Percentiles rank a stretch among this genome's conserved stretches.
Evolutionary conservation across 176 grass and related monocot species (phyloP).

Genomic region (Tillandsia leiboldiana): DNA sequence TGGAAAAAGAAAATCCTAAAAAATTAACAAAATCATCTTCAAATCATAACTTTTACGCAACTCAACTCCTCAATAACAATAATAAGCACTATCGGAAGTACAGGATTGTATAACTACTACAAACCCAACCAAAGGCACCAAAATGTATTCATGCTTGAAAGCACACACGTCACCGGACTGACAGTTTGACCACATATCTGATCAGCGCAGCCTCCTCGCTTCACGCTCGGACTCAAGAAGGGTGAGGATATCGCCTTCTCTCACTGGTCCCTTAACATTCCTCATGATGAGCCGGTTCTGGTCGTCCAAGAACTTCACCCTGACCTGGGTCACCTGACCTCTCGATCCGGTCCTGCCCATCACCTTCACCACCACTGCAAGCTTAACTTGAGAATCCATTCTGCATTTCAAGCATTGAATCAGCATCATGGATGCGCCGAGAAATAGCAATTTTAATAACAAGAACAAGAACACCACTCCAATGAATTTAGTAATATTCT

Average conservation of each 20-base stretch:
- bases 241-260: conserved; percentile 76
- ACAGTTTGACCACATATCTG: not conserved
- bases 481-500: too few relatives aligned
- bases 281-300: conserved; percentile 95
- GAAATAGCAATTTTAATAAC: not conserved
- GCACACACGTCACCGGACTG: not conserved
- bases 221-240: conserved; percentile 82
- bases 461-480: too few relatives aligned
- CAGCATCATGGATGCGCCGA: not conserved
- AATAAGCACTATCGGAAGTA: not conserved
- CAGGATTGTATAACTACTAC: not conserved
- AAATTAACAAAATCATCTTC: too few relatives aligned
- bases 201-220: conserved; percentile 77
- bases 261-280: conserved; percentile 71
- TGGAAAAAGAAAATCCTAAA: too few relatives aligned
- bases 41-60: too few relatives aligned
- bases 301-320: conserved; percentile 89
- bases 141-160: not conserved
- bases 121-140: not conserved
- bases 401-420: conserved; percentile 11
- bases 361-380: conserved; percentile 80
- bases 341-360: conserved; percentile 71
- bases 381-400: conserved; percentile 83
- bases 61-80: not conserved
- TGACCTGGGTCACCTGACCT: conserved; percentile 86